Evolutionary conservation across 257 asterid species (phyloP), one percentile per base, ranked within the genome.

Genomic region (Ajuga chamaepitys): DNA sequence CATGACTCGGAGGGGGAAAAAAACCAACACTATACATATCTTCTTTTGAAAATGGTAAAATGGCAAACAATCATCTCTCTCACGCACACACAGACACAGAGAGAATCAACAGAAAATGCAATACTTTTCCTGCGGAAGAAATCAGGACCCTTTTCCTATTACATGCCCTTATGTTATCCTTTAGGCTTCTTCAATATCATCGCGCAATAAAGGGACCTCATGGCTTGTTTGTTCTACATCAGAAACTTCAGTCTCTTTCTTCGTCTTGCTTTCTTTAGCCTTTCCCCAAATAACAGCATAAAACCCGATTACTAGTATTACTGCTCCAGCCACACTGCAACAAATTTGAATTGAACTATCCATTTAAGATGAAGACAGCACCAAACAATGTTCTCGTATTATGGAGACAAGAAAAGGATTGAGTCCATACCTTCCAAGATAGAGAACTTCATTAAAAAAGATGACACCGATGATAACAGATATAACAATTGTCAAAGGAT

Each of bases 231-330:
- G 62, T 10, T 40, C 82, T 37, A 45, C 78, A 67, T 41, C 18
- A 41, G 4, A 25, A 16, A 5, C 62, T 38, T 70, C 66, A 32
- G 12, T 5, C 14, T 22, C 57, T 54, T 21, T 38, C 6, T 54
- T 51, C 68, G 28, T 65, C 68, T 52, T 64, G 35, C 24, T 74
- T 54, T 73, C 87, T 50, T 42, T 57, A 2, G 83, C 77, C 64
- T 56, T 81, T 0, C 89, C 89, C 89, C 86, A 83, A 48, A 81
- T 74, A 44, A 83, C 89, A 11, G 56, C 82, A 46, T 81, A 77
- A 58, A 81, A 77, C 41, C 83, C 84, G 22, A 34, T 45, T 4
- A 82, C 84, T 14, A 82, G 77, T 18, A 82, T 45, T 53, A 74
- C 21, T 9, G 84, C 77, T 34, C 89, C 89, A 52, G 41, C 71